Evolutionary conservation across 1,139 yeast species (phyloP).

Genomic region (Petasospora fabianii): DNA sequence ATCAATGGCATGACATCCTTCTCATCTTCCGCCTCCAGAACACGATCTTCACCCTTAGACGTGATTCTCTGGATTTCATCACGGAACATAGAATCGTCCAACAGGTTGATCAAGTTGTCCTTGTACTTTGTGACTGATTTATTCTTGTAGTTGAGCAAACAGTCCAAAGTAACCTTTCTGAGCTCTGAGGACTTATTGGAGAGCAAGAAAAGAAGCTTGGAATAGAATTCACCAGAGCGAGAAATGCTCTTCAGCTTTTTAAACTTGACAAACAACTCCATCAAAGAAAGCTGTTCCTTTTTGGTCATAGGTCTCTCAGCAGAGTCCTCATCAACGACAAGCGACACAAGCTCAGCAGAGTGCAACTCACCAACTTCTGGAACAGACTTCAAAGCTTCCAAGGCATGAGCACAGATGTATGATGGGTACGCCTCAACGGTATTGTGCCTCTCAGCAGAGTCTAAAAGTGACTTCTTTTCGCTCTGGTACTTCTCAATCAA

Average conservation of each 20-base stretch:
- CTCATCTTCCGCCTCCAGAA: constrained; percentile 60
- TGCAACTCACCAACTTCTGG: constrained; percentile 69
- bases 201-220: constrained; percentile 52
- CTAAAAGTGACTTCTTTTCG: constrained; percentile 12
- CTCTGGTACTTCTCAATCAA: constrained; percentile 29
- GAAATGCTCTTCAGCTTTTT: constrained; percentile 55
- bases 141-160: constrained; percentile 64
- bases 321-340: constrained; percentile 37
- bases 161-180: constrained; percentile 71
- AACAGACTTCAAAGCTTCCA: constrained; percentile 47
- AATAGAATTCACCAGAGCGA: constrained; percentile 49
- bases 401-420: constrained; percentile 44
- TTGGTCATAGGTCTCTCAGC: constrained; percentile 44
- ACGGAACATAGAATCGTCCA: constrained; percentile 80
- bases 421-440: constrained; percentile 28
- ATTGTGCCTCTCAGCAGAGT: constrained; percentile 15
- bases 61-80: constrained; percentile 77
- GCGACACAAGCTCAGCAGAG: constrained; percentile 52
- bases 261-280: constrained; percentile 63
- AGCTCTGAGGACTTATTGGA: constrained; percentile 59
- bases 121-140: constrained; percentile 59
- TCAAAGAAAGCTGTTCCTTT: constrained; percentile 56
- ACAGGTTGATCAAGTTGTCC: constrained; percentile 67
- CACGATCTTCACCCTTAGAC: constrained; percentile 45
- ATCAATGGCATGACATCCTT: constrained; percentile 64